Conservation (phyloP, 148 eudicot genomes). For the Amaranthus hypochondriacus region DNA sequence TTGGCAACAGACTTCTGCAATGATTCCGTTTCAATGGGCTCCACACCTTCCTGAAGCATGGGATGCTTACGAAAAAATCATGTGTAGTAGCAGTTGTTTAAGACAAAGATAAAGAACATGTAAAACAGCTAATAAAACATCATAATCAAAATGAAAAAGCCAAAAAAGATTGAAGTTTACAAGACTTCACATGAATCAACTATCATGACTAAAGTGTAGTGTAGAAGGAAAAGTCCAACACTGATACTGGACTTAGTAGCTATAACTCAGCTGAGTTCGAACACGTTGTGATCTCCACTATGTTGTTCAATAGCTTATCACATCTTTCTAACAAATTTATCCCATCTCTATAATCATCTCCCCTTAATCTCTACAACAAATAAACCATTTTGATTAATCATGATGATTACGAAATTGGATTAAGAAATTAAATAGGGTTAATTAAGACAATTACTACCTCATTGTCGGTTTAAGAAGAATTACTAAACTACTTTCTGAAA, state of each 20-base stretch:
- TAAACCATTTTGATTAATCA: too few species aligned
- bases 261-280: constrained; percentile 49
- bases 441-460: too few species aligned
- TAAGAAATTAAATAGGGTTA: too few species aligned
- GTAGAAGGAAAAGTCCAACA: constrained; percentile 85
- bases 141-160: constrained; percentile 21
- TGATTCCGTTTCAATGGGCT: too few species aligned
- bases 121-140: constrained; percentile 16
- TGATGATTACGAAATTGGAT: too few species aligned
- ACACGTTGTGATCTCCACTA: constrained; percentile 59
- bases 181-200: not conserved
- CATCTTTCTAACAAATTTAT: constrained; percentile 71
- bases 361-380: constrained; percentile 48
- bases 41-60: too few species aligned
- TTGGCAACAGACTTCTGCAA: too few species aligned
- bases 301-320: constrained; percentile 67
- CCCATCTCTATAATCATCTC: constrained; percentile 62
- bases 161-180: not conserved
- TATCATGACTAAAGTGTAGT: not conserved
- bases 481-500: too few species aligned
- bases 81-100: not conserved
- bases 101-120: not conserved
- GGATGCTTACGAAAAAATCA: constrained; percentile 8
- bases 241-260: constrained; percentile 94
- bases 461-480: too few species aligned